Conservation (phyloP, 441 rosid species). For the Biscutella auriculata region DNA sequence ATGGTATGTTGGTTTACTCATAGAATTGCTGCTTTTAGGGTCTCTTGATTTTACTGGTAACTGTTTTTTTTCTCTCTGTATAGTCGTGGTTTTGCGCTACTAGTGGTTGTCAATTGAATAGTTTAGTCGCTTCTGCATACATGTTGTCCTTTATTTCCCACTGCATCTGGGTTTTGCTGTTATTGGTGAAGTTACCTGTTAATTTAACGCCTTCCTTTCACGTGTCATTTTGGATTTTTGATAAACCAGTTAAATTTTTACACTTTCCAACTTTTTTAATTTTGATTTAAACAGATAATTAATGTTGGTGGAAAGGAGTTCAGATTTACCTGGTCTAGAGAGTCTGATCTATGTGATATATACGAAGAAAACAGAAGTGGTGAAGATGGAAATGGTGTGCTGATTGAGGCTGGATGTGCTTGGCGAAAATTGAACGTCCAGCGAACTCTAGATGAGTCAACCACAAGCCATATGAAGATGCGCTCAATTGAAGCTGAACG, state of each 20-base stretch:
- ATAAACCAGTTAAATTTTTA: background rate
- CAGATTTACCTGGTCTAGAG: constrained; percentile 88
- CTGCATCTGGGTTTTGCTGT: background rate
- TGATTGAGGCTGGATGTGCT: constrained; percentile 89
- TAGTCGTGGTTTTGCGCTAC: background rate
- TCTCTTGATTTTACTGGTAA: background rate
- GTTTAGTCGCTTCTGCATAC: background rate
- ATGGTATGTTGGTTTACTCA: constrained; percentile 1
- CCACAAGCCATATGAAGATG: constrained; percentile 85
- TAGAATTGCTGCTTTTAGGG: background rate
- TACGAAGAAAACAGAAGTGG: constrained; percentile 77
- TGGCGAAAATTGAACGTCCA: constrained; percentile 92
- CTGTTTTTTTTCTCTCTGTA: background rate
- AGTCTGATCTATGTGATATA: constrained; percentile 75
- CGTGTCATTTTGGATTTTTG: background rate
- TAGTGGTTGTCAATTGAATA: background rate
- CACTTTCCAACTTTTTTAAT: constrained; percentile 9
- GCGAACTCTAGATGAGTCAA: constrained; percentile 85
- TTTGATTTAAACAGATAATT: constrained; percentile 49
- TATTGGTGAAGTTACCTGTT: background rate
- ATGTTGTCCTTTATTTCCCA: background rate
- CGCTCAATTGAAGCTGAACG: constrained; percentile 92
- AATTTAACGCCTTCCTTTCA: background rate
- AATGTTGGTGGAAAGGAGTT: constrained; percentile 91
- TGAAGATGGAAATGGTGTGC: constrained; percentile 77